These are phyloP conservation scores for Maudiozyma bulderi DNA, from an alignment of 805 yeast species.

Conservation along the genomic window DNA sequence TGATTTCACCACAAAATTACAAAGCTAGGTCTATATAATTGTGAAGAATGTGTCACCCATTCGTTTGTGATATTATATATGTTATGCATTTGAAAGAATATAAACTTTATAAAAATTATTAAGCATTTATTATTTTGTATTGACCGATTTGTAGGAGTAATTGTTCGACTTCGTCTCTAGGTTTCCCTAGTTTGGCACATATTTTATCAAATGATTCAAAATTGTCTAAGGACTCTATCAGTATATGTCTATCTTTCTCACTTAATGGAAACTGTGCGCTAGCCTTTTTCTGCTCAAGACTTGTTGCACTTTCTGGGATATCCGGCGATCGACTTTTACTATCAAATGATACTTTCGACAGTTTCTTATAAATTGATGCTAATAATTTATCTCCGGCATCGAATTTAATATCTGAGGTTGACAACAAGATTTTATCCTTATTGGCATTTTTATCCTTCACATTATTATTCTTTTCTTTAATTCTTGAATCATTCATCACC, in stretches of 20 bases:
- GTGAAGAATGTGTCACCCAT: background rate
- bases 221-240: slow-evolving; percentile 40
- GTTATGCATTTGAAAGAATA: background rate
- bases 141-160: slow-evolving; percentile 40
- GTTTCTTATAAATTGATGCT: slow-evolving; percentile 22
- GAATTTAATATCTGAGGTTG: slow-evolving; percentile 27
- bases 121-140: slow-evolving; percentile 38
- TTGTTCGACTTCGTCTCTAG: slow-evolving; percentile 45
- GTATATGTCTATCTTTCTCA: slow-evolving; percentile 15
- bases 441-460: slow-evolving; percentile 9
- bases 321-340: slow-evolving; percentile 2
- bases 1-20: background rate
- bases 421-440: slow-evolving; percentile 8
- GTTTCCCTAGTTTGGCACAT: slow-evolving; percentile 56
- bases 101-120: no score
- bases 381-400: slow-evolving; percentile 25
- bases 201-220: slow-evolving; percentile 54
- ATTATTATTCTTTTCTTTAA: background rate
- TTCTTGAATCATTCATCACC: slow-evolving; percentile 26
- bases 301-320: background rate
- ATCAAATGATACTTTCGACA: slow-evolving; percentile 24
- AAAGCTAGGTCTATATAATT: no score
- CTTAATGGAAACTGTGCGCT: slow-evolving; percentile 1
- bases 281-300: slow-evolving; percentile 1
- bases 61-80: background rate